Conservation (phyloP, 2,329 filamentous ascomycete species). For the Fusarium duplospermum region DNA sequence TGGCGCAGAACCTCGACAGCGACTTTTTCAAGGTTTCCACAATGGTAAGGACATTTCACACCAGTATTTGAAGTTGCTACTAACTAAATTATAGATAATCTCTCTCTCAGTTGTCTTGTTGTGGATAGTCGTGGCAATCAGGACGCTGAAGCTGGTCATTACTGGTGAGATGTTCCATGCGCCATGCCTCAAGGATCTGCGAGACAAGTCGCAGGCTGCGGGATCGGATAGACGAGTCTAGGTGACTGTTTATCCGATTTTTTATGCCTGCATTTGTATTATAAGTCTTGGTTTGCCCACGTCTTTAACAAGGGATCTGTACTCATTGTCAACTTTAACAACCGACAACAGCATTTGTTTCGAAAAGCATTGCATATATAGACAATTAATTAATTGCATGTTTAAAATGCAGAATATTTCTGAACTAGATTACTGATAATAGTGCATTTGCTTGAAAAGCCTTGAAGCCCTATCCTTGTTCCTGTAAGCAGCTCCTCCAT, state of each 20-base stretch:
- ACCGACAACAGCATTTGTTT: background rate
- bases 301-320: background rate
- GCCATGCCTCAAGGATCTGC: conserved; percentile 55
- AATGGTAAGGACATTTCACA: conserved; percentile 43
- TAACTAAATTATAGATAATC: conserved; percentile 49
- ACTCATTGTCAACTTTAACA: background rate
- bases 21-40: conserved; percentile 56
- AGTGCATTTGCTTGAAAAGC: background rate
- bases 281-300: background rate
- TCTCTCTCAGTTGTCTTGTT: conserved; percentile 55
- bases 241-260: background rate
- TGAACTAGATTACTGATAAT: background rate
- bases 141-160: conserved; percentile 52
- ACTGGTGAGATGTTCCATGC: conserved; percentile 59
- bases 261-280: background rate
- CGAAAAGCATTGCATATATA: background rate
- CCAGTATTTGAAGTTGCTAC: background rate
- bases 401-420: background rate
- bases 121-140: conserved; percentile 55
- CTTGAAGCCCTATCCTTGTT: background rate
- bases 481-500: conserved; percentile 12
- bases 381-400: background rate
- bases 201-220: conserved; percentile 47
- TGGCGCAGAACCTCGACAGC: conserved; percentile 57
- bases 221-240: conserved; percentile 46